Percentiles rank a stretch among this genome's conserved stretches.
Evolutionary conservation across 768 basidiomycete genomes (phyloP).

Genomic region (Xerocomellus amylosporus): DNA sequence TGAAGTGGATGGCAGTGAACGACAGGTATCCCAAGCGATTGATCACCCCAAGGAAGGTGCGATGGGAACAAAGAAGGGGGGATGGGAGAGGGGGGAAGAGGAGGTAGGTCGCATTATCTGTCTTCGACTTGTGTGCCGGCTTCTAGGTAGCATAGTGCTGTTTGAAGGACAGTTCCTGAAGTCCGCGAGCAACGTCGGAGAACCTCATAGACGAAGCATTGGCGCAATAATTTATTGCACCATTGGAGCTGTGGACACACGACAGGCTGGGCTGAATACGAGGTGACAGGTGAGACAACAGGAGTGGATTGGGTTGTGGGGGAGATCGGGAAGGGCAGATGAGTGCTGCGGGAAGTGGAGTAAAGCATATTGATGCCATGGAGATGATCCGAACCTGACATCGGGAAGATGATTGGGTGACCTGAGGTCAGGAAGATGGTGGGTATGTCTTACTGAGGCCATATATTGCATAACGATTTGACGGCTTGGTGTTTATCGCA

Average conservation of each 20-base stretch:
- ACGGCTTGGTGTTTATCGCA: slow-evolving; percentile 66
- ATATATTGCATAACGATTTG: slow-evolving; percentile 73
- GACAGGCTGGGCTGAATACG: slow-evolving; percentile 23
- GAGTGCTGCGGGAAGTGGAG: slow-evolving; percentile 32
- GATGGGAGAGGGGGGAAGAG: slow-evolving; percentile 51
- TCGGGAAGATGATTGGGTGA: slow-evolving; percentile 25
- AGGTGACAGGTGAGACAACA: slow-evolving; percentile 27
- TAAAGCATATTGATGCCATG: slow-evolving; percentile 1
- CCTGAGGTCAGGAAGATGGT: slow-evolving; percentile 45
- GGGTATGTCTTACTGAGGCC: slow-evolving; percentile 76
- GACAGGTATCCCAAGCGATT: slow-evolving; percentile 77
- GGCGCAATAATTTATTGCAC: slow-evolving; percentile 44
- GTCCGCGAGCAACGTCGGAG: slow-evolving; percentile 76
- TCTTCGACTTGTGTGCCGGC: no score
- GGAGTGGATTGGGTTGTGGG: slow-evolving; percentile 43
- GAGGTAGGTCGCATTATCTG: slow-evolving; percentile 27
- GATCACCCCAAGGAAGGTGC: slow-evolving; percentile 76
- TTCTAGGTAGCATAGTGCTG: no score
- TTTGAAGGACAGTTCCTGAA: slow-evolving; percentile 72
- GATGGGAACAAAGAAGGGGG: slow-evolving; percentile 81
- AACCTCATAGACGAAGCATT: slow-evolving; percentile 85
- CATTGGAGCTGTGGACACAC: slow-evolving; percentile 12
- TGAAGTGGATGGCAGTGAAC: slow-evolving; percentile 90
- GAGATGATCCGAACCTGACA: slow-evolving; percentile 10
- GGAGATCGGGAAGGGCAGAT: slow-evolving; percentile 54